These are phyloP conservation scores for Ogataea trehaloabstinens DNA, from an alignment of 805 yeast species.

Conservation along the genomic window DNA sequence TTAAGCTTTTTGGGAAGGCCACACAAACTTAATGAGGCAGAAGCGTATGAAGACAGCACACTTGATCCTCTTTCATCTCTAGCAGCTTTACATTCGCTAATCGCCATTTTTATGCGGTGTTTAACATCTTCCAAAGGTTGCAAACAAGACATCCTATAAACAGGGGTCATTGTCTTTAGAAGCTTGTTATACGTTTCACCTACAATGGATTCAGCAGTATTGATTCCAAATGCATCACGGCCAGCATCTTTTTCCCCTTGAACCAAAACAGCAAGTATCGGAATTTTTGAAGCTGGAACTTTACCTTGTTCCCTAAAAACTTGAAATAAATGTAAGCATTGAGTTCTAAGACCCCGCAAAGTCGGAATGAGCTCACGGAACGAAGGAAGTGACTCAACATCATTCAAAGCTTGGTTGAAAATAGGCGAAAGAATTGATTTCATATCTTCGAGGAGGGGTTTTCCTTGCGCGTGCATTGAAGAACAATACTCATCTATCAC, in stretches of 20 bases:
- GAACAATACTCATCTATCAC: slow-evolving; percentile 67
- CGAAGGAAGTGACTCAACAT: slow-evolving; percentile 47
- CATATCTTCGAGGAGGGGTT: slow-evolving; percentile 9
- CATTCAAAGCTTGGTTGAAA: slow-evolving; percentile 38
- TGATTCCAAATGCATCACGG: slow-evolving; percentile 84
- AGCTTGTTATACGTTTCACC: slow-evolving; percentile 65
- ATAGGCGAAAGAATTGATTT: slow-evolving; percentile 11
- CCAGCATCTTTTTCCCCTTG: slow-evolving; percentile 96
- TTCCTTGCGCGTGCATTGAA: slow-evolving; percentile 23
- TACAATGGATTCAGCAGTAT: slow-evolving; percentile 68
- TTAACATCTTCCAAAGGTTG: slow-evolving; percentile 78
- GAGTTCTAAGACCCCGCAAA: slow-evolving; percentile 78
- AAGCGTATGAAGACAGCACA: slow-evolving; percentile 72
- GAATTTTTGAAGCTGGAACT: slow-evolving; percentile 66
- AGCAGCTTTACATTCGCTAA: slow-evolving; percentile 63
- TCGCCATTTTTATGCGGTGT: slow-evolving; percentile 61
- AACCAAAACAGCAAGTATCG: slow-evolving; percentile 83
- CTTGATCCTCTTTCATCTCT: slow-evolving; percentile 50
- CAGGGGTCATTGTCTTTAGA: slow-evolving; percentile 59
- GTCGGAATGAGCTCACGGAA: slow-evolving; percentile 87
- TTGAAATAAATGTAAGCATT: slow-evolving; percentile 77
- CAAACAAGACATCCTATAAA: slow-evolving; percentile 66
- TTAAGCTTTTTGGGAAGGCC: slow-evolving; percentile 85
- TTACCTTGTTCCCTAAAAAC: slow-evolving; percentile 77
- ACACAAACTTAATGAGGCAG: slow-evolving; percentile 61